A percentile compares a stretch with the other conserved stretches of the same genome.
phyloP scores from a whole-genome alignment of 805 yeast species.

The Wickerhamiella domercqiae region DNA sequence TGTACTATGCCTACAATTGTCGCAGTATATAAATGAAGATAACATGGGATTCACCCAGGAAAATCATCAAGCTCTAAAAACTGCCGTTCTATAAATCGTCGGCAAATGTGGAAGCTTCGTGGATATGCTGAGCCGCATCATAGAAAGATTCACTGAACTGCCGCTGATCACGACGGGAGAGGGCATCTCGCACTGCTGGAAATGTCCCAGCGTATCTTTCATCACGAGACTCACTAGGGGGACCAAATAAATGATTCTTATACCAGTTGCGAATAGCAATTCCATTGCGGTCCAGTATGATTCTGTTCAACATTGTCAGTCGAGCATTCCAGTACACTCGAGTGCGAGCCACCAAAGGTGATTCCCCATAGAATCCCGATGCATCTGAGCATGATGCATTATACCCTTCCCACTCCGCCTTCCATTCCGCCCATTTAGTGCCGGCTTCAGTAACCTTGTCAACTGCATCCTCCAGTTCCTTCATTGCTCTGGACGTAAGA shows the following conservation, averaged over 20 bases:
- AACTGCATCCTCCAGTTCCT: constrained; percentile 16
- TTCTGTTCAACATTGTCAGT: constrained; percentile 38
- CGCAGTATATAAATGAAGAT: no score
- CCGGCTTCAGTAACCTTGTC: constrained; percentile 31
- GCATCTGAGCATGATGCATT: constrained; percentile 29
- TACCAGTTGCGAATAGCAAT: constrained; percentile 45
- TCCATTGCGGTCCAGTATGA: constrained; percentile 32
- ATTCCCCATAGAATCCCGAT: constrained; percentile 30
- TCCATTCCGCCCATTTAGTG: constrained; percentile 38
- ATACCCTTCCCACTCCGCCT: constrained; percentile 39
- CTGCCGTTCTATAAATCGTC: neutral
- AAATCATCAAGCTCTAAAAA: no score
- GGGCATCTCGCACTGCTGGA: constrained; percentile 61
- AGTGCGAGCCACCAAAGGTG: constrained; percentile 51
- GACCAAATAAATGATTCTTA: constrained; percentile 54
- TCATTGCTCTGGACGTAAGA: no score
- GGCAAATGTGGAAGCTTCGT: constrained; percentile 8
- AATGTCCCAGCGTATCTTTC: constrained; percentile 46
- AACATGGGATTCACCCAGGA: no score
- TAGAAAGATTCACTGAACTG: constrained; percentile 31
- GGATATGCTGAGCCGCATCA: constrained; percentile 10
- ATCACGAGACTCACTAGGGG: constrained; percentile 41
- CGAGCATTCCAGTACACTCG: constrained; percentile 75
- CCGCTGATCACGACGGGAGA: constrained; percentile 34
- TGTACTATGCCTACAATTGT: no score